A percentile compares a stretch with the other conserved stretches of the same genome.
Conservation (phyloP, 2,329 filamentous ascomycete species). For the Cadophora malorum region DNA sequence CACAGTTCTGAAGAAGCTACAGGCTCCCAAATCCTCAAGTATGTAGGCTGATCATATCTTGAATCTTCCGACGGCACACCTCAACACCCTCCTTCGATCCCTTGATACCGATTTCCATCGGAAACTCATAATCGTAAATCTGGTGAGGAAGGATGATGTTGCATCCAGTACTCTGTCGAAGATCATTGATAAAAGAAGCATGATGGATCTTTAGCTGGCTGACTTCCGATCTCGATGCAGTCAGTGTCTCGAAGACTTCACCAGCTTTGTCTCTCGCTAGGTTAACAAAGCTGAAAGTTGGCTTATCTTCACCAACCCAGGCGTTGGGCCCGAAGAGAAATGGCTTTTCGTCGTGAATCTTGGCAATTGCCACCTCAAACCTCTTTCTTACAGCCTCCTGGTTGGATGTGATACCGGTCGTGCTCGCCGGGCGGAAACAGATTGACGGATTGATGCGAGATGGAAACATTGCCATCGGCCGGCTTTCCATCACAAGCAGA, state of each 20-base stretch:
- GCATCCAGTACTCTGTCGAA: neutral
- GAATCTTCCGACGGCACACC: neutral
- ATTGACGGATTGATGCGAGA: neutral
- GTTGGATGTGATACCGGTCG: neutral
- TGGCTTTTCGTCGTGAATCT: neutral
- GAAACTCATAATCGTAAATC: neutral
- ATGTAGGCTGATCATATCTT: neutral
- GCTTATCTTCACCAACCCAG: slow-evolving; percentile 15
- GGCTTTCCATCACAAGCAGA: neutral
- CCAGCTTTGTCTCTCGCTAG: neutral
- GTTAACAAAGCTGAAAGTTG: slow-evolving; percentile 10
- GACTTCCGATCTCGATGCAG: neutral
- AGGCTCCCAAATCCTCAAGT: neutral
- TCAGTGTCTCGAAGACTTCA: neutral
- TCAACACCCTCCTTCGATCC: slow-evolving; percentile 3
- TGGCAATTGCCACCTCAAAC: neutral
- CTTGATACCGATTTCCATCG: neutral
- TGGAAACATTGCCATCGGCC: neutral
- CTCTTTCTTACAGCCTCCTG: neutral
- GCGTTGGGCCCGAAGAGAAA: neutral
- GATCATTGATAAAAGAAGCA: neutral
- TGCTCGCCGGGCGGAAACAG: neutral
- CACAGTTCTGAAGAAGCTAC: neutral
- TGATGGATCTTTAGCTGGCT: neutral
- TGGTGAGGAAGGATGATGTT: slow-evolving; percentile 9